Conservation (phyloP, 345 rosid genomes). For the Iberis pinnata region DNA sequence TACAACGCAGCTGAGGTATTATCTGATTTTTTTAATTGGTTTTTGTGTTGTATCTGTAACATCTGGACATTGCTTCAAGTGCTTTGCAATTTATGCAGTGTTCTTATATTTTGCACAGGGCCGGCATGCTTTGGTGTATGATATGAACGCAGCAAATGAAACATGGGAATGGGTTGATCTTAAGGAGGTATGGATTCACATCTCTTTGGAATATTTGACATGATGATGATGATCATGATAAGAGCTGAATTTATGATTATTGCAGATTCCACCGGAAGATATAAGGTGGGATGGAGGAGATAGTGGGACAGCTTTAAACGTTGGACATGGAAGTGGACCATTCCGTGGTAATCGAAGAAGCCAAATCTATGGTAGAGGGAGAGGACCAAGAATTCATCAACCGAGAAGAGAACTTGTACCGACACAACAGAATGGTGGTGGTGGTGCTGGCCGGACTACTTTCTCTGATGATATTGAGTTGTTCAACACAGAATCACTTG, state of each 20-base stretch:
- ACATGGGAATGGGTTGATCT: conserved; percentile 98
- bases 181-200: conserved; percentile 60
- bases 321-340: conserved; percentile 66
- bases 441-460: conserved; percentile 46
- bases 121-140: conserved; percentile 87
- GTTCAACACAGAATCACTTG: conserved; percentile 71
- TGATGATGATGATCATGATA: too few relatives aligned
- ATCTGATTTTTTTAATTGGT: conserved; percentile 20
- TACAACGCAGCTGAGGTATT: conserved; percentile 62
- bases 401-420: conserved; percentile 41
- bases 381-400: conserved; percentile 54
- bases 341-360: conserved; percentile 72
- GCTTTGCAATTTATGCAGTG: too few relatives aligned
- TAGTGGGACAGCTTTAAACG: conserved; percentile 59
- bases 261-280: conserved; percentile 90
- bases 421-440: conserved; percentile 53
- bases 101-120: too few relatives aligned
- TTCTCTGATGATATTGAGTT: conserved; percentile 67
- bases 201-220: conserved; percentile 5
- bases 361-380: conserved; percentile 56
- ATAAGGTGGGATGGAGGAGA: conserved; percentile 85
- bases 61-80: too few relatives aligned
- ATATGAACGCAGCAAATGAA: conserved; percentile 61
- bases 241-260: too few relatives aligned
- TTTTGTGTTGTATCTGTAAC: conserved; percentile 10